Percentiles rank a stretch among this genome's conserved stretches.
phyloP scores from a whole-genome alignment of 768 basidiomycete species.

The Rhodotorula taiwanensis region DNA sequence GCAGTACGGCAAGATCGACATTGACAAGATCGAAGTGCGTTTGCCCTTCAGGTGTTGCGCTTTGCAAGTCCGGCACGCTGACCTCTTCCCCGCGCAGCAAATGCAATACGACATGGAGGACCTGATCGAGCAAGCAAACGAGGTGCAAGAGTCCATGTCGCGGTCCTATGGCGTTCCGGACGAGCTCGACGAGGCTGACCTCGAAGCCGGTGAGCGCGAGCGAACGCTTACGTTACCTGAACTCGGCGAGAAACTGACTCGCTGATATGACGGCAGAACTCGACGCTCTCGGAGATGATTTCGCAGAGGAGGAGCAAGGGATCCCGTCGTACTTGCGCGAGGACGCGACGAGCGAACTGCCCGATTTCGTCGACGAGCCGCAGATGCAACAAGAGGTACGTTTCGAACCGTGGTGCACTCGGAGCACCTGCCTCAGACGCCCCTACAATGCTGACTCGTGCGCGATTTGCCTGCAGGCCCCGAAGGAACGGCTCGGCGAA shows the following conservation, averaged over 20 bases:
- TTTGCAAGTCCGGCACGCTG: not conserved
- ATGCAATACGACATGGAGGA: conserved; percentile 99
- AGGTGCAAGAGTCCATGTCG: conserved; percentile 89
- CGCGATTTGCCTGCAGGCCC: not conserved
- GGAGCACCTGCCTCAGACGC: not conserved
- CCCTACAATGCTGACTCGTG: too few relatives aligned
- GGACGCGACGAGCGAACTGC: conserved; percentile 72
- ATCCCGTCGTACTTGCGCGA: conserved; percentile 69
- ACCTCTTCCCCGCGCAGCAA: conserved; percentile 50
- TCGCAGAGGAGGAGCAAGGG: conserved; percentile 66
- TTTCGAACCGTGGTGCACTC: not conserved
- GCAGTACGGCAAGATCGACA: conserved; percentile 93
- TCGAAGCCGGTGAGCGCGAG: conserved; percentile 74
- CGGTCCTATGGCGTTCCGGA: conserved; percentile 94
- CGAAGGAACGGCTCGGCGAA: conserved; percentile 33
- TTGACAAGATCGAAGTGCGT: conserved; percentile 94
- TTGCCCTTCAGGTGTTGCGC: not conserved
- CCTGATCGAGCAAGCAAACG: conserved; percentile 89
- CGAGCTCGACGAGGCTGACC: conserved; percentile 92
- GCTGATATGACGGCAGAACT: conserved; percentile 57
- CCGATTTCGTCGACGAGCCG: conserved; percentile 85
- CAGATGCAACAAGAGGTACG: conserved; percentile 56
- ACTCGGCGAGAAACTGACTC: not conserved
- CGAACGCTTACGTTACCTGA: too few relatives aligned
- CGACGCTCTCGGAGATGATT: conserved; percentile 81